A percentile compares a stretch with the other conserved stretches of the same genome.
Conservation (phyloP, 2,329 filamentous ascomycete genomes). For the Calcarisporium arbuscula region DNA sequence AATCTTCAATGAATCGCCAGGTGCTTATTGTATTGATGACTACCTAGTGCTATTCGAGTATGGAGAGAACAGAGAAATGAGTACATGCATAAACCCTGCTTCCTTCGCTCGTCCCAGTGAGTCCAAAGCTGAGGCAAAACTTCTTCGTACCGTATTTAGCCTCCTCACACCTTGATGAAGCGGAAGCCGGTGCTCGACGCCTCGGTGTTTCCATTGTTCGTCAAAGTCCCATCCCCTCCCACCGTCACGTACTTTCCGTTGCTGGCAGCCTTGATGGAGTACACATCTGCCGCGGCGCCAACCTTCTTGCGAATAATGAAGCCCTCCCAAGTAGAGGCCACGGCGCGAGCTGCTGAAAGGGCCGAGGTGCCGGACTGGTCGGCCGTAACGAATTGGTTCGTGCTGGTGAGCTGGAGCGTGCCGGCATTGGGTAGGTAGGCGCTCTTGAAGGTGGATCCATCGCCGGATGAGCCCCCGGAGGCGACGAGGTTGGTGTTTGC, state of each 20-base stretch:
- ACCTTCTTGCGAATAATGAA: conserved; percentile 16
- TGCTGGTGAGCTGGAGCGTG: conserved; percentile 9
- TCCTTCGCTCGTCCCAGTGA: no score
- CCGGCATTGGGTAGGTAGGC: conserved; percentile 16
- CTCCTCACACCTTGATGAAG: no score
- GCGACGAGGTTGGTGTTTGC: conserved; percentile 12
- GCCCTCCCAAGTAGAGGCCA: conserved; percentile 14
- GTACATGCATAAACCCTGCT: no score
- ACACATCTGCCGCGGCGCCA: conserved; percentile 13
- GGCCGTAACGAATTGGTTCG: conserved; percentile 13
- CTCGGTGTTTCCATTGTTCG: conserved; percentile 14
- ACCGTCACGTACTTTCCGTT: conserved; percentile 15
- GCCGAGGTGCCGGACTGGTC: conserved; percentile 12
- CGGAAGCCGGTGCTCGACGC: conserved; percentile 11
- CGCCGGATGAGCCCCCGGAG: conserved; percentile 7
- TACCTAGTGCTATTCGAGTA: no score
- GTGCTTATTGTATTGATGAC: no score
- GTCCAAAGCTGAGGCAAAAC: no score
- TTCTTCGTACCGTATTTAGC: no score
- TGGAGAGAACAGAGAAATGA: no score
- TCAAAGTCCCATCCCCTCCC: conserved; percentile 11
- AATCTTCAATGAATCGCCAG: no score
- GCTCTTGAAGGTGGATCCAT: conserved; percentile 12
- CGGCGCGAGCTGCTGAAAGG: conserved; percentile 11
- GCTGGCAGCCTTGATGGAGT: conserved; percentile 17